Percentiles rank a stretch among this genome's conserved stretches.
These are phyloP conservation scores for Haematococcus sp. DNA, from an alignment of 139 green algal genomes.

Conservation along the genomic window DNA sequence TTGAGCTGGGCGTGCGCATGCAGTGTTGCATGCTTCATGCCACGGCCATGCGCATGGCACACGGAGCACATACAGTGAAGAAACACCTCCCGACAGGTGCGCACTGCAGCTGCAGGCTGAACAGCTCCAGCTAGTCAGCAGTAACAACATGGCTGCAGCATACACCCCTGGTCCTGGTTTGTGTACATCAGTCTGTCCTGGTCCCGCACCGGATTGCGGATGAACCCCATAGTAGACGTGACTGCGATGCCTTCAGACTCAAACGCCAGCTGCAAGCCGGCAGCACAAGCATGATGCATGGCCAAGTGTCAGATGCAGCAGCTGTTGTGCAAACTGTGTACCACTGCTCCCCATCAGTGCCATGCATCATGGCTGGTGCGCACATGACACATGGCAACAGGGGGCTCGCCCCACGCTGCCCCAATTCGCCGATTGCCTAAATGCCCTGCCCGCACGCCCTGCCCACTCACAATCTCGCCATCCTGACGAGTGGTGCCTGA, in stretches of 20 bases:
- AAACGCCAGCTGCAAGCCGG: conserved; percentile 74
- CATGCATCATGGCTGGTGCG: no score
- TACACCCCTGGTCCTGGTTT: background rate
- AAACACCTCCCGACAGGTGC: background rate
- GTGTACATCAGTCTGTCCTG: background rate
- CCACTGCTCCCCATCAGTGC: no score
- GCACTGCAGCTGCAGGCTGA: background rate
- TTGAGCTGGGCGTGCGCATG: background rate
- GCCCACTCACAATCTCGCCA: conserved; percentile 57
- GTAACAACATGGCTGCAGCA: background rate
- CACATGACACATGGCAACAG: no score
- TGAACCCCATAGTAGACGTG: conserved; percentile 87
- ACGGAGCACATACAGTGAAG: no score
- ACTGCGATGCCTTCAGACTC: conserved; percentile 93
- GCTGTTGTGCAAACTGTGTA: no score
- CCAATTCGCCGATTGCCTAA: no score
- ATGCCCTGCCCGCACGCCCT: background rate
- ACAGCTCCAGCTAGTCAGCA: background rate
- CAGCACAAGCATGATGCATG: background rate
- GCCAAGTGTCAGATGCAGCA: no score
- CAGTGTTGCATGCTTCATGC: no score
- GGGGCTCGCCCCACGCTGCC: no score
- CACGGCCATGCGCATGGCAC: no score
- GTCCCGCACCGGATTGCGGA: conserved; percentile 76
- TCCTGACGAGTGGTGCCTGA: conserved; percentile 74